Conservation (phyloP, 129 eudicot species). For the Kitagawia praeruptora region DNA sequence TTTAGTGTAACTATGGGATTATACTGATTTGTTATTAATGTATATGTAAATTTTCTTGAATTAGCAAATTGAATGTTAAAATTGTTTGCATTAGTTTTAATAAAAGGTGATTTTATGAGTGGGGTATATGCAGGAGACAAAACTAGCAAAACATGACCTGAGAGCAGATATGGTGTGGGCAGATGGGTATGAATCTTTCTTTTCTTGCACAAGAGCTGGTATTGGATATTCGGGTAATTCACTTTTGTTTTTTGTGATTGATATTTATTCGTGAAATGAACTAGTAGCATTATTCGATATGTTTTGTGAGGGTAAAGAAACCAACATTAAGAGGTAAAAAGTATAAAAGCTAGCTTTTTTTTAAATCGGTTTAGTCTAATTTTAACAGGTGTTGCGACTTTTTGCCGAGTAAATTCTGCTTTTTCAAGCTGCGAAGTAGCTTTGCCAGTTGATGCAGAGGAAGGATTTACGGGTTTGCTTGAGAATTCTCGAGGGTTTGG, state of each 20-base stretch:
- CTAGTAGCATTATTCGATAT: background rate
- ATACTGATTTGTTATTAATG: background rate
- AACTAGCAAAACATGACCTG: constrained; percentile 71
- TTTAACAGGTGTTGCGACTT: constrained; percentile 86
- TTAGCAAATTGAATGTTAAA: background rate
- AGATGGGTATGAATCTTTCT: constrained; percentile 90
- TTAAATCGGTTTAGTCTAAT: background rate
- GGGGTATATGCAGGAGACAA: constrained; percentile 49
- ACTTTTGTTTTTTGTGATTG: background rate
- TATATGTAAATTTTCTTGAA: background rate
- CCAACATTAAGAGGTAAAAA: background rate
- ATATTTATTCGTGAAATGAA: background rate
- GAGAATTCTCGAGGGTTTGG: constrained; percentile 40
- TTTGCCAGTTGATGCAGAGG: constrained; percentile 86
- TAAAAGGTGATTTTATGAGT: background rate
- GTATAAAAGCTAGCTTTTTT: background rate
- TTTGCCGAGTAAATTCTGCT: constrained; percentile 82
- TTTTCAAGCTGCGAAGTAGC: constrained; percentile 83
- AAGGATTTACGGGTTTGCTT: constrained; percentile 88
- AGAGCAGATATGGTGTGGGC: constrained; percentile 81
- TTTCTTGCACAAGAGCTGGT: constrained; percentile 89
- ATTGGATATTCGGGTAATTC: constrained; percentile 74
- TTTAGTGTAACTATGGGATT: background rate
- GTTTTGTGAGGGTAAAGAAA: background rate
- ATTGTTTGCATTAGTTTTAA: background rate